A percentile compares a stretch with the other conserved stretches of the same genome.
Evolutionary conservation across 352 stramenopile species (phyloP).

Genomic region (Globisporangium splendens): DNA sequence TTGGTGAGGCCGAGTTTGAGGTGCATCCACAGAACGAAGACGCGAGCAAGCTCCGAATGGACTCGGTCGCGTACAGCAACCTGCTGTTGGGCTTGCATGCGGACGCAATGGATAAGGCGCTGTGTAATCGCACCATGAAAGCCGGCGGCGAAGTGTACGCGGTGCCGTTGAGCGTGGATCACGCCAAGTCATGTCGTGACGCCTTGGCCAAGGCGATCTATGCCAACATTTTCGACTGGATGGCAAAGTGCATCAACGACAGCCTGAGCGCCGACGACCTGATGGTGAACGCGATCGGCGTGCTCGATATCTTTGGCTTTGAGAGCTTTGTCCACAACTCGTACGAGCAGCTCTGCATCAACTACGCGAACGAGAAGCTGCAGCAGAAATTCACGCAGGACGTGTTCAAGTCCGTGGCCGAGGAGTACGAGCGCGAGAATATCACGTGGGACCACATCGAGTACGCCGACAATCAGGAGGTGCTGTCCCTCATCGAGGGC

Average conservation of each 20-base stretch:
- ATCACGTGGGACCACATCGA: conserved; percentile 82
- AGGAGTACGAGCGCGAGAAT: conserved; percentile 58
- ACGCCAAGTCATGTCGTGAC: conserved; percentile 85
- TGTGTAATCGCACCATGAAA: conserved; percentile 70
- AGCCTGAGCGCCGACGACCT: conserved; percentile 38
- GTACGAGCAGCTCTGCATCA: conserved; percentile 96
- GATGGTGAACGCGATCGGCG: conserved; percentile 51
- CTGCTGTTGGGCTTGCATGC: conserved; percentile 46
- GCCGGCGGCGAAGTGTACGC: conserved; percentile 64
- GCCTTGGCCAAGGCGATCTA: conserved; percentile 95
- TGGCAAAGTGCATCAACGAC: conserved; percentile 89
- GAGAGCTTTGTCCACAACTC: conserved; percentile 87
- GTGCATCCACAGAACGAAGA: conserved; percentile 52
- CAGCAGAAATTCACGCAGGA: conserved; percentile 86
- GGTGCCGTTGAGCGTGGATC: conserved; percentile 52
- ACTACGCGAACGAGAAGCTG: conserved; percentile 94
- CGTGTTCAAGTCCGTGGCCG: conserved; percentile 61
- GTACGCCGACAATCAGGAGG: conserved; percentile 78
- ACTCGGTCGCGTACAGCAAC: conserved; percentile 39
- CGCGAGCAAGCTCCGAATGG: conserved; percentile 32
- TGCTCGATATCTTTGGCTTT: conserved; percentile 92
- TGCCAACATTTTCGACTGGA: conserved; percentile 94
- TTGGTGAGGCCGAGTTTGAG: conserved; percentile 67
- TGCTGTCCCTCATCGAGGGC: conserved; percentile 72
- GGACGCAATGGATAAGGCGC: conserved; percentile 45